These are phyloP conservation scores for Fusarium mundagurra DNA, from an alignment of 2,329 filamentous ascomycete species.

Conservation along the genomic window DNA sequence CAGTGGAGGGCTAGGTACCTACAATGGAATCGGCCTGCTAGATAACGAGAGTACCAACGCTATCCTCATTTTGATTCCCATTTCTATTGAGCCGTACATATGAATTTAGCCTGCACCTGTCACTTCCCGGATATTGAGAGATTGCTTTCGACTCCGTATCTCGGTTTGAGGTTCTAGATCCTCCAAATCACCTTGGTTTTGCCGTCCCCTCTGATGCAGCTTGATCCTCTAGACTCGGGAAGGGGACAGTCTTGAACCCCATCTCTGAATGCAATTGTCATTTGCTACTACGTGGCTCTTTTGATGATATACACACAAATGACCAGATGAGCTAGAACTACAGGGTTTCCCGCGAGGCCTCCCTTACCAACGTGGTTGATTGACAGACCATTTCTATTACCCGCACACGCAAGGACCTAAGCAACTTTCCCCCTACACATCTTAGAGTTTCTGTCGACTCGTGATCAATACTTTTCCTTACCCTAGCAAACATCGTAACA, in stretches of 20 bases:
- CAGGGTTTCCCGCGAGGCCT: neutral
- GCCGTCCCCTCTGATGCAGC: neutral
- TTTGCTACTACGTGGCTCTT: neutral
- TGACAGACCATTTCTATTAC: neutral
- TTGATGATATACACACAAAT: neutral
- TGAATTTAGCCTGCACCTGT: slow-evolving; percentile 10
- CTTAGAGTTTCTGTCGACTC: neutral
- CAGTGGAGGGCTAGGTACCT: neutral
- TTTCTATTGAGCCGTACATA: neutral
- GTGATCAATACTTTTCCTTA: slow-evolving; percentile 11
- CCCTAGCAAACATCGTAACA: neutral
- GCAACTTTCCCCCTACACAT: neutral
- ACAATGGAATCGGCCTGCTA: neutral
- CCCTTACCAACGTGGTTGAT: neutral
- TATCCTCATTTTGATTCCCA: neutral
- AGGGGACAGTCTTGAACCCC: neutral
- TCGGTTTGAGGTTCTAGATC: neutral
- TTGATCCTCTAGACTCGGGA: neutral
- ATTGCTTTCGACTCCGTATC: neutral
- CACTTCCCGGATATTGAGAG: neutral
- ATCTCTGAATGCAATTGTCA: neutral
- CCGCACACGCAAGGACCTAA: neutral
- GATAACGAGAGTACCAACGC: neutral
- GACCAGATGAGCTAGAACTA: neutral
- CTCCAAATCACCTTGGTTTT: neutral